Evolutionary conservation across 1,284 basidiomycete genomes (phyloP).

Genomic region (Heliocybe sulcata): DNA sequence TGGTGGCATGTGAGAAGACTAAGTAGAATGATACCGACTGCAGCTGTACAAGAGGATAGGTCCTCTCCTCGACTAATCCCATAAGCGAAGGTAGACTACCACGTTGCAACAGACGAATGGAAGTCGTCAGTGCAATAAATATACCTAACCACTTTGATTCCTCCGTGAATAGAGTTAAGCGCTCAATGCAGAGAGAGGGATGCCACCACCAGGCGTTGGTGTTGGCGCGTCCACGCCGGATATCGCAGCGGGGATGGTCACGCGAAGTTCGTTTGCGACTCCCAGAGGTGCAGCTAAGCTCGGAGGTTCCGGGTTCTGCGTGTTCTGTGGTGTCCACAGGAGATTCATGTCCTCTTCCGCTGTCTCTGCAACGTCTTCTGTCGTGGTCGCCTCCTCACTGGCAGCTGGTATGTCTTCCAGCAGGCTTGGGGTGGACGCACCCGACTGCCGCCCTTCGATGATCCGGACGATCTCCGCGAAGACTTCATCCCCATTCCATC

Average conservation of each 20-base stretch:
- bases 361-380: no score
- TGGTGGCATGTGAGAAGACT: no score
- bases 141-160: not conserved
- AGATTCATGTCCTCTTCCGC: conserved; percentile 7
- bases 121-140: not conserved
- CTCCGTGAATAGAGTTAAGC: not conserved
- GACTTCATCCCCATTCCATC: conserved; percentile 57
- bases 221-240: conserved; percentile 22
- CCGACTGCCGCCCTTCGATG: conserved; percentile 36
- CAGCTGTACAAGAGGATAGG: no score
- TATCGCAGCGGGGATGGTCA: conserved; percentile 26
- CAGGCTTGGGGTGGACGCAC: not conserved
- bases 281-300: conserved; percentile 27
- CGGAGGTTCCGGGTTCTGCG: conserved; percentile 31
- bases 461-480: conserved; percentile 46
- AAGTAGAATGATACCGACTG: no score
- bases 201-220: conserved; percentile 18
- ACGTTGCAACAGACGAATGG: no score
- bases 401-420: conserved; percentile 7
- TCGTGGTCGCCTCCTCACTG: no score
- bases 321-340: conserved; percentile 26
- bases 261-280: conserved; percentile 25
- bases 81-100: no score
- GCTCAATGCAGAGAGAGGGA: not conserved
- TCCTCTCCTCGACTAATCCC: no score